Percentiles rank a stretch among this genome's conserved stretches.
Evolutionary conservation across 2,329 filamentous ascomycete genomes (phyloP).

Genomic region (Pezicula rhizophila): DNA sequence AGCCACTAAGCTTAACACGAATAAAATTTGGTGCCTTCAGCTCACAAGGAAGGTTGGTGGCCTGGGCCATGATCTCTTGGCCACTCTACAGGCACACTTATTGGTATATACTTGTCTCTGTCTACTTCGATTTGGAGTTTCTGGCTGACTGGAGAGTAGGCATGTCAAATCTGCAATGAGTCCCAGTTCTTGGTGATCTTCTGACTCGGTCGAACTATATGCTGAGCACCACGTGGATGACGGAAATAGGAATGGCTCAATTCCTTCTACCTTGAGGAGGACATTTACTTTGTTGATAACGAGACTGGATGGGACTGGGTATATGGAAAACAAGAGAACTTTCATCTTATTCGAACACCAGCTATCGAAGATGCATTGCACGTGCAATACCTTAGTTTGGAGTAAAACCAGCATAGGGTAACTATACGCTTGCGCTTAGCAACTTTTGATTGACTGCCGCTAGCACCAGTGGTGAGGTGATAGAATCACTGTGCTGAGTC

Average conservation of each 20-base stretch:
- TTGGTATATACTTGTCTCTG: slow-evolving; percentile 29
- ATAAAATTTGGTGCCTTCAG: slow-evolving; percentile 96
- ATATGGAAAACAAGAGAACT: slow-evolving; percentile 39
- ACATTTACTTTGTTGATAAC: slow-evolving; percentile 40
- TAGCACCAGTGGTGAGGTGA: too few relatives aligned
- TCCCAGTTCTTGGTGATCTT: slow-evolving; percentile 40
- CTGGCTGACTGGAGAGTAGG: slow-evolving; percentile 23
- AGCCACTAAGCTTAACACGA: slow-evolving; percentile 88
- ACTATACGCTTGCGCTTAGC: too few relatives aligned
- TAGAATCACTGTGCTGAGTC: too few relatives aligned
- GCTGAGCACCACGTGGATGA: slow-evolving; percentile 42
- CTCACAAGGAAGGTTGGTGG: slow-evolving; percentile 94
- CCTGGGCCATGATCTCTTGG: too few relatives aligned
- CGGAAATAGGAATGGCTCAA: slow-evolving; percentile 30
- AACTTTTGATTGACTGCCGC: too few relatives aligned
- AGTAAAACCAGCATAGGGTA: too few relatives aligned
- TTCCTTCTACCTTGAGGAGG: slow-evolving; percentile 44
- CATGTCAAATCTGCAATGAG: slow-evolving; percentile 45
- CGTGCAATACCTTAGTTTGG: too few relatives aligned
- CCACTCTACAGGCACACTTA: slow-evolving; percentile 41
- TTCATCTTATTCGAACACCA: slow-evolving; percentile 30
- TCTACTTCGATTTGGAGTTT: background rate
- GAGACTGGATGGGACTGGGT: slow-evolving; percentile 41
- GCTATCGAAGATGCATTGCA: background rate
- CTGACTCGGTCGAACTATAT: slow-evolving; percentile 45